Evolutionary conservation across 345 rosid species (phyloP), one percentile per base, ranked within the genome.

Genomic region (Rhodomyrtus tomentosa): DNA sequence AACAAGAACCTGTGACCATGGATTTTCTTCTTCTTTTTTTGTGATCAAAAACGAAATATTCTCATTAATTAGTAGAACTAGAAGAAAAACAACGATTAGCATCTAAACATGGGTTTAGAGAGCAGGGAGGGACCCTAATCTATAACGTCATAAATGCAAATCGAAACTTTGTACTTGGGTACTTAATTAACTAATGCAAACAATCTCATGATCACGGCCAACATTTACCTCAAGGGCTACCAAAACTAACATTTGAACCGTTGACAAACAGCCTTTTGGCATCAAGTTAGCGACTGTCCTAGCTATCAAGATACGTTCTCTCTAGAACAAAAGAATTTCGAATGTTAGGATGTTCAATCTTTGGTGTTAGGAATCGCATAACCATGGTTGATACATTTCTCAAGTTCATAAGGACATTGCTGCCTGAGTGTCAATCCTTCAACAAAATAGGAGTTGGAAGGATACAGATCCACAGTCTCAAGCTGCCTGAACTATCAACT

Each of bases 101-200:
- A n/a, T n/a, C n/a, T n/a, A n/a, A n/a, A n/a, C n/a, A n/a, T n/a
- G n/a, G n/a, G n/a, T n/a, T n/a, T n/a, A n/a, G n/a, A n/a, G n/a
- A n/a, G n/a, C n/a, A n/a, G n/a, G n/a, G n/a, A n/a, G n/a, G n/a
- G n/a, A n/a, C n/a, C 45, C 8, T 1, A 42, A 42, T 42, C 1
- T 6, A 6, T 7, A 42, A 53, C 0, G 6, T 27, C 29, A 55
- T 10, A 24, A 0, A 24, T 55, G 27, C 6, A 0, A 24, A 24
- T 55, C 0, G 6, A 10, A 55, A 24, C 5, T 1, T 27, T 24
- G 10, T 9, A 24, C 58, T 55, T 55, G n/a, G 4, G 4, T 24
- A 55, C 13, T 22, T 22, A 3, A 55, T 22, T 22, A 22, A 22
- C 5, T 3, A 42, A 42, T 42, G 8, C 13, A 3, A 3, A 8